These are phyloP conservation scores for Yamadazyma tumulicola DNA, from an alignment of 805 yeast species.

Conservation along the genomic window DNA sequence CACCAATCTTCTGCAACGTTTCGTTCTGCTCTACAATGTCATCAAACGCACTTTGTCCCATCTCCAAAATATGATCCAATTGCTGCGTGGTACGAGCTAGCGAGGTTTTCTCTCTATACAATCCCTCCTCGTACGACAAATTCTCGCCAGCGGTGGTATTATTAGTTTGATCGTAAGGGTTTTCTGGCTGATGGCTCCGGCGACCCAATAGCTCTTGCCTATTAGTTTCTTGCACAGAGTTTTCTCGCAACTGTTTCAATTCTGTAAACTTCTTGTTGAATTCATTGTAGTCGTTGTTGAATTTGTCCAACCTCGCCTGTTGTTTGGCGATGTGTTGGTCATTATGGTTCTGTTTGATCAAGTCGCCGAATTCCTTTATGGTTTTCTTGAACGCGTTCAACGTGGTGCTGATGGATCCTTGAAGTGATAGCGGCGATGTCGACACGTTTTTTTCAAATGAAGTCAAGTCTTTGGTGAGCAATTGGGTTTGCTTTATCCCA, in stretches of 20 bases:
- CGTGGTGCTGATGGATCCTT: constrained; percentile 77
- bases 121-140: constrained; percentile 54
- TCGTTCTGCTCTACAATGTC: constrained; percentile 85
- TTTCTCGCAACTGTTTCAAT: constrained; percentile 57
- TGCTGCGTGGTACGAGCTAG: constrained; percentile 71
- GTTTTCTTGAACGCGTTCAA: constrained; percentile 73
- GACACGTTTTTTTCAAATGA: constrained; percentile 62
- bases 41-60: constrained; percentile 82
- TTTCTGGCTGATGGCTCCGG: constrained; percentile 39
- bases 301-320: constrained; percentile 49
- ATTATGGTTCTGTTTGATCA: constrained; percentile 56
- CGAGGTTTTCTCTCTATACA: constrained; percentile 63
- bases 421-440: constrained; percentile 70
- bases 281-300: constrained; percentile 46
- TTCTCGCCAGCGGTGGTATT: constrained; percentile 11
- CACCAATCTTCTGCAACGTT: constrained; percentile 58
- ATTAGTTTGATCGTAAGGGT: constrained; percentile 41
- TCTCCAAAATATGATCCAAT: constrained; percentile 83
- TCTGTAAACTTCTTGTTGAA: constrained; percentile 49
- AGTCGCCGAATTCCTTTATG: constrained; percentile 60
- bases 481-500: constrained; percentile 80
- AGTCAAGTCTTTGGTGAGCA: constrained; percentile 64
- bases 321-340: constrained; percentile 54
- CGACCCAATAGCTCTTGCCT: constrained; percentile 57
- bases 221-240: constrained; percentile 41